A percentile compares a stretch with the other conserved stretches of the same genome.
Evolutionary conservation across 176 grass and related monocot species (phyloP).

Genomic region (Zea mays): Zm-B73-REFERENCE-NAM-5.0 NC_050098.1:157225501-157226000

Average conservation of each 20-base stretch:
- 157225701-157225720: slow-evolving; percentile 70
- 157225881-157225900: neutral
- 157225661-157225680: slow-evolving; percentile 55
- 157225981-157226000: too few relatives aligned
- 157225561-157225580: slow-evolving; percentile 44
- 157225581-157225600: slow-evolving; percentile 80
- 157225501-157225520: slow-evolving; percentile 94
- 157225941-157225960: too few relatives aligned
- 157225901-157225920: neutral
- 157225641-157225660: slow-evolving; percentile 61
- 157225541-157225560: slow-evolving; percentile 23
- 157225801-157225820: too few relatives aligned
- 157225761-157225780: neutral
- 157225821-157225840: too few relatives aligned
- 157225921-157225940: too few relatives aligned
- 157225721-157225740: slow-evolving; percentile 82
- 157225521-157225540: slow-evolving; percentile 81
- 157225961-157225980: too few relatives aligned
- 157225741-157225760: slow-evolving; percentile 90
- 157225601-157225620: slow-evolving; percentile 73
- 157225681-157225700: slow-evolving; percentile 19
- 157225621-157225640: slow-evolving; percentile 73
- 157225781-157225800: too few relatives aligned
- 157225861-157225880: neutral
- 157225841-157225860: too few relatives aligned